A percentile compares a stretch with the other conserved stretches of the same genome.
These are phyloP conservation scores for Tulasnella sp. DNA, from an alignment of 768 basidiomycete genomes.

Conservation along the genomic window DNA sequence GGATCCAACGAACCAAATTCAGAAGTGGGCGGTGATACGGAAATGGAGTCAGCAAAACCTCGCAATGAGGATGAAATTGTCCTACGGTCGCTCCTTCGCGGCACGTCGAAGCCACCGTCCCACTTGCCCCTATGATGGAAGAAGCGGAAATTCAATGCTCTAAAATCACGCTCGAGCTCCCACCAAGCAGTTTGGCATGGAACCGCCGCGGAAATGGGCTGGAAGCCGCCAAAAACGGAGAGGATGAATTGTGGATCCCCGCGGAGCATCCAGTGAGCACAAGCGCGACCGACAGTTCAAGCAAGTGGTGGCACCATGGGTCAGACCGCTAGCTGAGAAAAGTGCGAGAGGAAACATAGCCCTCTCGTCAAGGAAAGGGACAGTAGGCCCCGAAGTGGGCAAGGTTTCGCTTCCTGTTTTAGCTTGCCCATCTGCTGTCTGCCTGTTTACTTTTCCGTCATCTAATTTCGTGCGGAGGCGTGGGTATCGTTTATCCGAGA, in stretches of 20 bases:
- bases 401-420: too few species aligned
- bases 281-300: slow-evolving; percentile 66
- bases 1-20: slow-evolving; percentile 33
- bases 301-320: slow-evolving; percentile 37
- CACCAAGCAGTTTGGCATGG: slow-evolving; percentile 87
- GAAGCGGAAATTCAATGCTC: slow-evolving; percentile 77
- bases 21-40: slow-evolving; percentile 35
- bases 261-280: slow-evolving; percentile 84
- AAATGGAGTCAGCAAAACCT: slow-evolving; percentile 50
- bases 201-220: slow-evolving; percentile 96
- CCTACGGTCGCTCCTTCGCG: slow-evolving; percentile 42
- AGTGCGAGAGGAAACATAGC: slow-evolving; percentile 71
- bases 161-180: slow-evolving; percentile 92
- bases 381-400: too few species aligned
- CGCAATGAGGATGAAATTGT: slow-evolving; percentile 40
- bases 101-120: slow-evolving; percentile 57
- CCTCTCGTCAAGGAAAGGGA: too few species aligned
- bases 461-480: too few species aligned
- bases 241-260: slow-evolving; percentile 79
- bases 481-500: too few species aligned
- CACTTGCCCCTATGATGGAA: slow-evolving; percentile 60
- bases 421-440: too few species aligned
- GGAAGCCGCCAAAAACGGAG: slow-evolving; percentile 58
- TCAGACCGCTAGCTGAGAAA: slow-evolving; percentile 39
- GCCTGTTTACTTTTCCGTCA: too few species aligned